A percentile compares a stretch with the other conserved stretches of the same genome.
phyloP scores from a whole-genome alignment of 192 early-diverging fungal genomes.

The Entrophospora sp. region DNA sequence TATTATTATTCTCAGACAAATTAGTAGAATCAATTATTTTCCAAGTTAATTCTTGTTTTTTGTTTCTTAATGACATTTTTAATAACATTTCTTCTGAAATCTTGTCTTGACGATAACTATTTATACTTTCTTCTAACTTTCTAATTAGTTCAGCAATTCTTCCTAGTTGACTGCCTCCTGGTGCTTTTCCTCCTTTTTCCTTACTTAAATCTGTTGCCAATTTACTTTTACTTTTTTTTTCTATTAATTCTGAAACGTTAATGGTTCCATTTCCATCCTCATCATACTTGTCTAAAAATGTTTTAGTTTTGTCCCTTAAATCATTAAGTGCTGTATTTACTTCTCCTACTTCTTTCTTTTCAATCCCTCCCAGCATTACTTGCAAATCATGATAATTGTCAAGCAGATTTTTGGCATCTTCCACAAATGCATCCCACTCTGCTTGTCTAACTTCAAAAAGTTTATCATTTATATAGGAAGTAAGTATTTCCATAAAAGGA shows the following conservation, averaged over 20 bases:
- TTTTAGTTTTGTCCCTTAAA: not conserved
- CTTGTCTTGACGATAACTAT: too few species aligned
- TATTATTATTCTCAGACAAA: too few species aligned
- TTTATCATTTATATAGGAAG: not conserved
- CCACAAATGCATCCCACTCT: not conserved
- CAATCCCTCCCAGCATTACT: conserved; percentile 1
- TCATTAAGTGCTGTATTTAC: not conserved
- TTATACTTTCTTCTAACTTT: too few species aligned
- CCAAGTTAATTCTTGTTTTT: too few species aligned
- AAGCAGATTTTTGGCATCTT: not conserved
- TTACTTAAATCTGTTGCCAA: too few species aligned
- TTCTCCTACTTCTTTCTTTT: not conserved
- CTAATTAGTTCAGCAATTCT: too few species aligned
- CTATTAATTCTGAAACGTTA: not conserved
- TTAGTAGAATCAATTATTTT: too few species aligned
- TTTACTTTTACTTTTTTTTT: too few species aligned
- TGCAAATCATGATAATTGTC: conserved; percentile 10
- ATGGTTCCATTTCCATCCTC: not conserved
- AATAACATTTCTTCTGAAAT: too few species aligned
- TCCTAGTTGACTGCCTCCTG: too few species aligned
- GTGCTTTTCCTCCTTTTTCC: too few species aligned
- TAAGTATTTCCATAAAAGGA: not conserved
- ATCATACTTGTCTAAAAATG: conserved; percentile 2
- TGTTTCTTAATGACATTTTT: too few species aligned
- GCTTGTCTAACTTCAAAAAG: not conserved